phyloP scores from a whole-genome alignment of 257 asterid species.

The Solanum pimpinellifolium region DNA sequence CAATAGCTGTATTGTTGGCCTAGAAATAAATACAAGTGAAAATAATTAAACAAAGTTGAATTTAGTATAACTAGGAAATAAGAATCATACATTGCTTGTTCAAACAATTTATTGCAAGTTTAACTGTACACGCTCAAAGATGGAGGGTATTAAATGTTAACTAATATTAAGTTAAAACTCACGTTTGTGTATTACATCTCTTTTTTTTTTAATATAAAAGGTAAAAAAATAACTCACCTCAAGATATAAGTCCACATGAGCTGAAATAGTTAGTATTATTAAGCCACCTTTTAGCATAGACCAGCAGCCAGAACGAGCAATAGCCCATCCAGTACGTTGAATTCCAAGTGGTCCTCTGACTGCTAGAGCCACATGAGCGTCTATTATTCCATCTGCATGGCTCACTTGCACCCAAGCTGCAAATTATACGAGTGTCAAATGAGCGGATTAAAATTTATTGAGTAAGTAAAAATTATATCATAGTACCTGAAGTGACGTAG shows the following conservation, averaged over 20 bases:
- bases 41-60: background rate
- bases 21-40: background rate
- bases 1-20: constrained; percentile 28
- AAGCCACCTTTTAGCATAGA: constrained; percentile 33
- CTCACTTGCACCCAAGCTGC: constrained; percentile 67
- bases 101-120: background rate
- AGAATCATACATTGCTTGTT: background rate
- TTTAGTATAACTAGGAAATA: background rate
- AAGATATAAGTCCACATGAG: constrained; percentile 26
- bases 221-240: constrained; percentile 14
- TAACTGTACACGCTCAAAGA: too few species aligned
- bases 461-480: background rate
- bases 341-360: constrained; percentile 17
- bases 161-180: too few species aligned
- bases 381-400: constrained; percentile 11
- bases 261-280: constrained; percentile 19
- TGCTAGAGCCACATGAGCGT: constrained; percentile 23
- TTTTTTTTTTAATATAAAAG: background rate
- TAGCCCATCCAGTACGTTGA: constrained; percentile 29
- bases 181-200: background rate
- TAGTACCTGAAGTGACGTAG: constrained; percentile 9
- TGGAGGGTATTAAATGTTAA: background rate
- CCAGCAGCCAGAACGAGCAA: constrained; percentile 20
- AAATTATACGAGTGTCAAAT: background rate
- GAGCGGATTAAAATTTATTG: background rate